phyloP scores from a whole-genome alignment of 345 rosid genomes.

The Tarenaya hassleriana region DNA sequence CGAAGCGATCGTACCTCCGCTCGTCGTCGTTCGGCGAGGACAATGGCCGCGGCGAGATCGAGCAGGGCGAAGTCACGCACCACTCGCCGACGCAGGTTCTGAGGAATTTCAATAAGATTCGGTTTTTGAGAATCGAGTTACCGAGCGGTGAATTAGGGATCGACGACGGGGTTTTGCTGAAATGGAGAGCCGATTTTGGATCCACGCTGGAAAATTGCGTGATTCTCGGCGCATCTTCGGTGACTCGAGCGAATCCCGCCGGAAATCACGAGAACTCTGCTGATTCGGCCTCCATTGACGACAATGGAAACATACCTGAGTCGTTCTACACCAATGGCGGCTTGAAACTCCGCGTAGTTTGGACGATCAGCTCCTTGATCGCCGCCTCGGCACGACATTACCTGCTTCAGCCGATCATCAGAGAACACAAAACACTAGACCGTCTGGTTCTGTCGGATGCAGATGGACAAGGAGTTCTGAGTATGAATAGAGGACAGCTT shows the following conservation, averaged over 20 bases:
- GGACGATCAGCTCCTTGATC: slow-evolving; percentile 90
- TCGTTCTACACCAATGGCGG: slow-evolving; percentile 95
- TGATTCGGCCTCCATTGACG: slow-evolving; percentile 35
- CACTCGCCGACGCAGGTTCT: slow-evolving; percentile 92
- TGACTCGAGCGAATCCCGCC: slow-evolving; percentile 11
- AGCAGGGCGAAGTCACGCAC: slow-evolving; percentile 75
- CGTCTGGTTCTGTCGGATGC: slow-evolving; percentile 75
- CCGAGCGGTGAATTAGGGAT: slow-evolving; percentile 85
- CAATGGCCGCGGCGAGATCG: slow-evolving; percentile 45
- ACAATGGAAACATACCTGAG: slow-evolving; percentile 85
- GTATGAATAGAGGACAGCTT: slow-evolving; percentile 66
- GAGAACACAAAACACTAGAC: slow-evolving; percentile 82
- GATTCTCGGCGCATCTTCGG: slow-evolving; percentile 82
- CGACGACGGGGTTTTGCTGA: slow-evolving; percentile 70
- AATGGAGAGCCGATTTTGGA: slow-evolving; percentile 95
- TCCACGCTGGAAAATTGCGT: slow-evolving; percentile 88
- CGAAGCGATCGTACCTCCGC: slow-evolving; percentile 29
- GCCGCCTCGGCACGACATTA: slow-evolving; percentile 95
- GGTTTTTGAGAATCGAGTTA: slow-evolving; percentile 68
- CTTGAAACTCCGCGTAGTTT: slow-evolving; percentile 81
- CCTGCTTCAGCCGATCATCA: slow-evolving; percentile 77
- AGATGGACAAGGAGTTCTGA: slow-evolving; percentile 67
- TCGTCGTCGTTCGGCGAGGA: slow-evolving; percentile 11
- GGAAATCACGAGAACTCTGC: slow-evolving; percentile 27
- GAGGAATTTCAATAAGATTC: slow-evolving; percentile 74